A percentile compares a stretch with the other conserved stretches of the same genome.
Evolutionary conservation across 176 grass and related monocot genomes (phyloP).

Genomic region (Oropetium thomaeum): DNA sequence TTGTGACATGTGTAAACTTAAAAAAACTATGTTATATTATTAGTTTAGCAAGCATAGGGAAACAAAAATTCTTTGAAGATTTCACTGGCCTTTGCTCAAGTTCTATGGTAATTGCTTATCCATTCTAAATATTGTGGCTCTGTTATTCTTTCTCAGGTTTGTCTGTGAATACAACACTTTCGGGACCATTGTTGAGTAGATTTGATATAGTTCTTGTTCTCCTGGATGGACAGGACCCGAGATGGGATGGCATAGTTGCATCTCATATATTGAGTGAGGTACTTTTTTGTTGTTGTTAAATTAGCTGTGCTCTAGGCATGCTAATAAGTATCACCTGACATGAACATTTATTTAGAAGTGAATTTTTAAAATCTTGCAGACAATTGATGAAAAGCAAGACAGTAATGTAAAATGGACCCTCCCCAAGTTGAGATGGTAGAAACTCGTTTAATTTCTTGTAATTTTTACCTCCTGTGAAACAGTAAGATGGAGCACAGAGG

Average conservation of each 20-base stretch:
- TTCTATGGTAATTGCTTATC: background rate
- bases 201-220: constrained; percentile 98
- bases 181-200: constrained; percentile 92
- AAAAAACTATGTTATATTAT: background rate
- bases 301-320: background rate
- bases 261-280: constrained; percentile 88
- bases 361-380: constrained; percentile 49
- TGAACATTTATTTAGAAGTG: background rate
- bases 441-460: background rate
- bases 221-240: constrained; percentile 58
- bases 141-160: constrained; percentile 60
- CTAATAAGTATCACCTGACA: background rate
- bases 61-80: constrained; percentile 12
- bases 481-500: background rate
- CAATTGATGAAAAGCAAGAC: constrained; percentile 43
- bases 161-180: constrained; percentile 94
- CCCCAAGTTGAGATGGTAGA: constrained; percentile 50
- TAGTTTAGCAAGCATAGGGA: background rate
- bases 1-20: background rate
- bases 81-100: background rate
- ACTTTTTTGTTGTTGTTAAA: background rate
- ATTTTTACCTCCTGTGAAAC: constrained; percentile 7
- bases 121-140: constrained; percentile 1
- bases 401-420: constrained; percentile 56
- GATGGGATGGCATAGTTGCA: constrained; percentile 79